Percentiles rank a stretch among this genome's conserved stretches.
phyloP scores from a whole-genome alignment of 2,329 filamentous ascomycete species.

The Westerdykella sp. region DNA sequence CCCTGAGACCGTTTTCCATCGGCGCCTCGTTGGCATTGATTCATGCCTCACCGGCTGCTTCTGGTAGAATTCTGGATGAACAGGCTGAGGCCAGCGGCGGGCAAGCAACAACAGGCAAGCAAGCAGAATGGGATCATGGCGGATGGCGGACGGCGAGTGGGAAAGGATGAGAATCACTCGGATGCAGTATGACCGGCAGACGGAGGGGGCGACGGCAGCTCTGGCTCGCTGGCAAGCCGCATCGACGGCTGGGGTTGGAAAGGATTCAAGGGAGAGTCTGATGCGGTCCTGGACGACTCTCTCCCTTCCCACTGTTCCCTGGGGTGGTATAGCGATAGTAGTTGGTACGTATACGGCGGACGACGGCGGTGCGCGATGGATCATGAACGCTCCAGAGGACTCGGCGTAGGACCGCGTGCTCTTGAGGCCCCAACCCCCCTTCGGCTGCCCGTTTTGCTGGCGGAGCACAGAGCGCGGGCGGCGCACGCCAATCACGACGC shows the following conservation, averaged over 20 bases:
- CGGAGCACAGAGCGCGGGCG: constrained; percentile 18
- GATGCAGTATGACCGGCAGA: constrained; percentile 29
- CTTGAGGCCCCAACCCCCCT: constrained; percentile 17
- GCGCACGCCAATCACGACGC: constrained; percentile 25
- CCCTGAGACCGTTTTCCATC: constrained; percentile 13
- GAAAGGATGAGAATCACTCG: constrained; percentile 11
- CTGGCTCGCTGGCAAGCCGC: constrained; percentile 13
- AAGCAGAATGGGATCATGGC: neutral
- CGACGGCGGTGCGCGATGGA: constrained; percentile 13
- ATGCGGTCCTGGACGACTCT: neutral
- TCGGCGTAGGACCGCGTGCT: too few relatives aligned
- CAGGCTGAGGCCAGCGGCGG: constrained; percentile 17
- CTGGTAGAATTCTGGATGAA: constrained; percentile 23
- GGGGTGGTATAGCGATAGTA: constrained; percentile 10
- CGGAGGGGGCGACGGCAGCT: constrained; percentile 17
- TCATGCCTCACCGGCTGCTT: constrained; percentile 20
- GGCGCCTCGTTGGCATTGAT: constrained; percentile 18
- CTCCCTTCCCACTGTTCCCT: neutral
- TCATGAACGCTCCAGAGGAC: neutral
- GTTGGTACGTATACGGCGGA: neutral
- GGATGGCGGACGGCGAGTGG: constrained; percentile 14
- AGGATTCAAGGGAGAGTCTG: neutral
- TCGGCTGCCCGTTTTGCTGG: constrained; percentile 20
- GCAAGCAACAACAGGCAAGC: constrained; percentile 6
- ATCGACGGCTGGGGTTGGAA: constrained; percentile 11